Percentiles rank a stretch among this genome's conserved stretches.
Evolutionary conservation across 805 yeast species (phyloP).

Genomic region (Wickerhamomyces ciferrii): DNA sequence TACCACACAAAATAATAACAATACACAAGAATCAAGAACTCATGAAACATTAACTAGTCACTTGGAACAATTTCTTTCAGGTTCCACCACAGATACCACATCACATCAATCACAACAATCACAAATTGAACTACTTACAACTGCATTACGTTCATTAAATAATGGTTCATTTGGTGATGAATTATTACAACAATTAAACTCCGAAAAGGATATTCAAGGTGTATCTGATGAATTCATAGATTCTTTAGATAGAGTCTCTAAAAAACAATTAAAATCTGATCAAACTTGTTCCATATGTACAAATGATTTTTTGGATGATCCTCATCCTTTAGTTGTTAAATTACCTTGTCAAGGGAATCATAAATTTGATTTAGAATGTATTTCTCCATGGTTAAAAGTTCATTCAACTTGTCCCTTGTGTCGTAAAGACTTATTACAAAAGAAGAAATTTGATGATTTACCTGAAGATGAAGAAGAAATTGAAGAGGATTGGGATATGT

Average conservation of each 20-base stretch:
- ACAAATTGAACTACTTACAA: constrained; percentile 11
- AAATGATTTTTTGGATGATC: constrained; percentile 60
- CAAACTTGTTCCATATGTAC: constrained; percentile 88
- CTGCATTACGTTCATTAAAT: constrained; percentile 12
- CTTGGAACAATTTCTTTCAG: constrained; percentile 10
- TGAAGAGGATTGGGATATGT: constrained; percentile 76
- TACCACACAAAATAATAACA: constrained; percentile 1
- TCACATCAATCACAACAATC: constrained; percentile 15
- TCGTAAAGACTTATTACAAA: constrained; percentile 60
- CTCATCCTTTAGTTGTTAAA: constrained; percentile 73
- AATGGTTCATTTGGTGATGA: constrained; percentile 18
- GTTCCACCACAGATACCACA: constrained; percentile 10
- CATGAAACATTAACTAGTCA: constrained; percentile 15
- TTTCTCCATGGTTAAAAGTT: constrained; percentile 80
- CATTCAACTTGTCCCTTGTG: constrained; percentile 84
- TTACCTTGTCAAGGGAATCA: constrained; percentile 65
- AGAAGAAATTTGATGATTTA: constrained; percentile 29
- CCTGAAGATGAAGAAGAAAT: constrained; percentile 36
- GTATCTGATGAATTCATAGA: constrained; percentile 71
- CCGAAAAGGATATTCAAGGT: constrained; percentile 33
- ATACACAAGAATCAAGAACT: constrained; percentile 4
- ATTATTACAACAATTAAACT: constrained; percentile 19
- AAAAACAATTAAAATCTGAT: constrained; percentile 32
- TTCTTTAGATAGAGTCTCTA: constrained; percentile 64
- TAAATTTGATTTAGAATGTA: constrained; percentile 82